Conservation (phyloP, 345 rosid genomes). For the Diplotaxis tenuifolia region DNA sequence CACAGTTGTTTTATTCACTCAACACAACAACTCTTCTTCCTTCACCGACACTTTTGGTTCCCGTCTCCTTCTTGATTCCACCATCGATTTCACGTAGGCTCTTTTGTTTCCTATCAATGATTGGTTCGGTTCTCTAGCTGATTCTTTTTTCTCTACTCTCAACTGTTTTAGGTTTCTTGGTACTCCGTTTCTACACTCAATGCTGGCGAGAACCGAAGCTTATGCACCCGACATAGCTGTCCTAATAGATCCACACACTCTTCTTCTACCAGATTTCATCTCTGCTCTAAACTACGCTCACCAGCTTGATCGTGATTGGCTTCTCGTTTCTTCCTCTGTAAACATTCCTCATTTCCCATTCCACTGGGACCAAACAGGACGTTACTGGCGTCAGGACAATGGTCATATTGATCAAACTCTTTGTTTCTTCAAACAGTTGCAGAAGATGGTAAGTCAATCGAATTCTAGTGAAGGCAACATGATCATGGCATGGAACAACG, state of each 20-base stretch:
- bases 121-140: background rate
- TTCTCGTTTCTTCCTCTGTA: conserved; percentile 64
- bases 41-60: conserved; percentile 52
- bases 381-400: conserved; percentile 53
- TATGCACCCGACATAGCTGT: conserved; percentile 55
- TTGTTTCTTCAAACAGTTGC: conserved; percentile 54
- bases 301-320: conserved; percentile 60
- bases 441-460: conserved; percentile 50
- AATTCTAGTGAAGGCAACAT: conserved; percentile 48
- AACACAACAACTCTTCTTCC: conserved; percentile 43
- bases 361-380: conserved; percentile 50
- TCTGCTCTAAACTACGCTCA: conserved; percentile 56
- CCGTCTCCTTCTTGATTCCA: conserved; percentile 61
- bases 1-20: conserved; percentile 63
- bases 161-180: conserved; percentile 66
- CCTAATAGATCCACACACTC: conserved; percentile 51
- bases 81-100: conserved; percentile 80
- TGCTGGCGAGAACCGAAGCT: conserved; percentile 58
- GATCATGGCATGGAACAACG: conserved; percentile 78
- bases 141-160: background rate
- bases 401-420: conserved; percentile 43
- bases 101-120: background rate
- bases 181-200: conserved; percentile 84
- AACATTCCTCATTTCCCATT: conserved; percentile 55
- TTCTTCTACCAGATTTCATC: conserved; percentile 59